Conservation (phyloP, 192 early-diverging fungal genomes). For the Entomortierella beljakovae region DNA sequence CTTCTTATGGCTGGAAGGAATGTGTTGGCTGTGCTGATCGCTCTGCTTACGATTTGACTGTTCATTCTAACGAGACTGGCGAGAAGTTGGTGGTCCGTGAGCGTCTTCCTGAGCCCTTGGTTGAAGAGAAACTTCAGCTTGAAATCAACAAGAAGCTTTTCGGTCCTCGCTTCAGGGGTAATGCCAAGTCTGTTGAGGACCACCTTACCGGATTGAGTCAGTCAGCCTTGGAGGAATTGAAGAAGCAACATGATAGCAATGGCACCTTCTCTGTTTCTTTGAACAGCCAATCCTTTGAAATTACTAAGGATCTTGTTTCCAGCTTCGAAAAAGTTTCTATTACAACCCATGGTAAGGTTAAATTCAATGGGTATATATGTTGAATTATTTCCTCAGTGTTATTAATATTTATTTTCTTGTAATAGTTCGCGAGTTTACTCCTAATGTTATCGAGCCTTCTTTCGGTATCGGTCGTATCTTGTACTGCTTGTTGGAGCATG, state of each 20-base stretch:
- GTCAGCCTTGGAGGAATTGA: constrained; percentile 67
- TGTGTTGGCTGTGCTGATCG: constrained; percentile 99
- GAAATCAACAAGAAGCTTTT: constrained; percentile 96
- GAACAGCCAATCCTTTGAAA: constrained; percentile 72
- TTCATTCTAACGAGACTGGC: constrained; percentile 89
- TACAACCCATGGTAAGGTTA: constrained; percentile 30
- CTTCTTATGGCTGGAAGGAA: constrained; percentile 97
- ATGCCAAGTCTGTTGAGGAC: constrained; percentile 89
- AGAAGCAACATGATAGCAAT: constrained; percentile 61
- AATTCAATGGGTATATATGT: no score
- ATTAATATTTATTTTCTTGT: no score
- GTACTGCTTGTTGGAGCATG: constrained; percentile 96
- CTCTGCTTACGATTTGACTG: constrained; percentile 96
- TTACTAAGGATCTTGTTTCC: constrained; percentile 62
- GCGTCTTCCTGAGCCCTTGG: constrained; percentile 82
- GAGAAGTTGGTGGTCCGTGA: constrained; percentile 96
- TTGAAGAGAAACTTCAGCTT: constrained; percentile 80
- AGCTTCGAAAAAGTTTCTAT: constrained; percentile 47
- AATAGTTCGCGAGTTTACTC: constrained; percentile 91
- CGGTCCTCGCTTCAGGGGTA: constrained; percentile 93
- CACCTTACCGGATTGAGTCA: constrained; percentile 71
- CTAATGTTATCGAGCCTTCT: constrained; percentile 99
- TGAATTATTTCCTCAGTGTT: background rate
- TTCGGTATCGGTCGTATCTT: constrained; percentile 99
- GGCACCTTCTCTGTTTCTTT: constrained; percentile 64